Evolutionary conservation across 2,329 filamentous ascomycete species (phyloP).

Genomic region (Colletotrichum echinochloae): DNA sequence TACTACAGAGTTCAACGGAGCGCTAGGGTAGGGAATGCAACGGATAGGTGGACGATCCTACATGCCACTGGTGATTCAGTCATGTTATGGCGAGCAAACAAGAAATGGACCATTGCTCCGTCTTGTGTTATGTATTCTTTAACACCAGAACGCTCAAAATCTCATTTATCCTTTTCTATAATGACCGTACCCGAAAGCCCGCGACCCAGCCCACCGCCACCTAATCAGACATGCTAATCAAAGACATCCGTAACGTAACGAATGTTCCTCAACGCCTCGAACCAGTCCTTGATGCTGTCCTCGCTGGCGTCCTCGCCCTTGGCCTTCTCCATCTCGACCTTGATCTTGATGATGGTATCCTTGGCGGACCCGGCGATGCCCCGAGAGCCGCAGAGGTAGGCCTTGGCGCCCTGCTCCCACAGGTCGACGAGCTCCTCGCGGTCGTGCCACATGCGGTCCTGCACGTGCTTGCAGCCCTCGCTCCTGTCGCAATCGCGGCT

Average conservation of each 20-base stretch:
- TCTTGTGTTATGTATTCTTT: not conserved
- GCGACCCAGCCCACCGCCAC: not conserved
- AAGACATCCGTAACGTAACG: conserved; percentile 74
- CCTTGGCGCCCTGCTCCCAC: conserved; percentile 58
- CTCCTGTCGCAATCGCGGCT: conserved; percentile 56
- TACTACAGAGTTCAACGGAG: no score
- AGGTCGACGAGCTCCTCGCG: conserved; percentile 47
- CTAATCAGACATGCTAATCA: no score
- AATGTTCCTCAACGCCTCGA: conserved; percentile 63
- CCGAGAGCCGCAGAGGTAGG: conserved; percentile 72
- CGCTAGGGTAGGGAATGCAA: not conserved
- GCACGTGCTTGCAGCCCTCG: conserved; percentile 62
- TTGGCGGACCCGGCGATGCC: conserved; percentile 57
- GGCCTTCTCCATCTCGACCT: conserved; percentile 45
- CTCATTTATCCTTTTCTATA: not conserved
- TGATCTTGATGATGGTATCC: conserved; percentile 46
- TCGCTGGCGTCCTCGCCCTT: conserved; percentile 50
- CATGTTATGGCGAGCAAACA: no score
- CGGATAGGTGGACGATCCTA: not conserved
- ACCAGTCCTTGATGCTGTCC: conserved; percentile 59
- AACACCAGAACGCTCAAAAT: not conserved
- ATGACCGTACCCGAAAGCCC: not conserved
- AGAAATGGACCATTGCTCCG: not conserved
- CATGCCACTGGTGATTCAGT: not conserved
- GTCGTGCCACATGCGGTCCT: conserved; percentile 56